These are phyloP conservation scores for Nannizzia gypsea DNA, from an alignment of 2,329 filamentous ascomycete genomes.

Conservation along the genomic window DNA sequence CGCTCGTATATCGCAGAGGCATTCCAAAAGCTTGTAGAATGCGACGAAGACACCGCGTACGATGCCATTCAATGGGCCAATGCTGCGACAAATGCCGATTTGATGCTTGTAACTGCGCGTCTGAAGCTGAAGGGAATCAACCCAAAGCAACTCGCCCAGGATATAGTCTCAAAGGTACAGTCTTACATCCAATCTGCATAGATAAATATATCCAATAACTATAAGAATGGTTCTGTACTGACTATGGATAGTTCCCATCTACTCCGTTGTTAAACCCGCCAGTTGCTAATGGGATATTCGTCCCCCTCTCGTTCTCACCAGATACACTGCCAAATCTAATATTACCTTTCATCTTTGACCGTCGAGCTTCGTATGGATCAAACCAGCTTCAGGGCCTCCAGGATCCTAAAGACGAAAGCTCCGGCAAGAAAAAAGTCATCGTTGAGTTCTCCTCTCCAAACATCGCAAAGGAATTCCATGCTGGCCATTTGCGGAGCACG, in stretches of 20 bases:
- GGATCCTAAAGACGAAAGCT: conserved; percentile 49
- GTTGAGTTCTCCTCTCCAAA: conserved; percentile 80
- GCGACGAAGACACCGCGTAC: conserved; percentile 60
- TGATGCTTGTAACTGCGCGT: conserved; percentile 65
- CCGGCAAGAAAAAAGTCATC: conserved; percentile 53
- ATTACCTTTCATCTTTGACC: conserved; percentile 56
- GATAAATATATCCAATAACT: neutral
- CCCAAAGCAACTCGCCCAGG: conserved; percentile 48
- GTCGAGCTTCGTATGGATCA: conserved; percentile 51
- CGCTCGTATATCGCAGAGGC: conserved; percentile 62
- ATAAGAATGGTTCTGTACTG: neutral
- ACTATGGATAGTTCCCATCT: conserved; percentile 54
- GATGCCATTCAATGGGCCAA: conserved; percentile 66
- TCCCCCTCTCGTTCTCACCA: conserved; percentile 73
- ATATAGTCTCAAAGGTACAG: conserved; percentile 50
- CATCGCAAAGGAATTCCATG: conserved; percentile 73
- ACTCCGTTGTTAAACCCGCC: conserved; percentile 64
- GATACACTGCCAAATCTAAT: conserved; percentile 53
- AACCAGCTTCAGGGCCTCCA: conserved; percentile 49
- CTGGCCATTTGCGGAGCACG: conserved; percentile 62
- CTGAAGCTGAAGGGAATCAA: conserved; percentile 64
- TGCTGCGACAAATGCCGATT: conserved; percentile 69
- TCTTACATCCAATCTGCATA: neutral
- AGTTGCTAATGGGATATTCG: conserved; percentile 52
- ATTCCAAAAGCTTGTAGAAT: conserved; percentile 56